Percentiles rank a stretch among this genome's conserved stretches.
These are phyloP conservation scores for Polychaeton citri DNA, from an alignment of 2,329 filamentous ascomycete species.

Conservation along the genomic window DNA sequence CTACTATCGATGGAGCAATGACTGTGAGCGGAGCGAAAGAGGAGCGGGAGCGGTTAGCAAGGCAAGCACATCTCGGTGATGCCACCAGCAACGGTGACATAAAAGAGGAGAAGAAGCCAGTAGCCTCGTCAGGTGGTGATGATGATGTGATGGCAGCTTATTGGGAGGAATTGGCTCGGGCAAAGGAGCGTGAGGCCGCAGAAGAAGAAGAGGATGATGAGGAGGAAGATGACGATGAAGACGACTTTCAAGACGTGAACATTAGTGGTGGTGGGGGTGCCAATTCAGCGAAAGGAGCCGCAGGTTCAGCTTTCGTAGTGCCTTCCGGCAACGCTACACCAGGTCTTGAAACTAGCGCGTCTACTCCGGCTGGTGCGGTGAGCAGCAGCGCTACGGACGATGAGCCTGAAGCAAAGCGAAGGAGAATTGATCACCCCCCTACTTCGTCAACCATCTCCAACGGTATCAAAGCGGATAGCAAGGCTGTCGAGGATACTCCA, in stretches of 20 bases:
- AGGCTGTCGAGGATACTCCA: slow-evolving; percentile 20
- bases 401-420: slow-evolving; percentile 44
- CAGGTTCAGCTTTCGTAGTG: too few species aligned
- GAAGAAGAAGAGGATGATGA: slow-evolving; percentile 34
- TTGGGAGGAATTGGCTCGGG: slow-evolving; percentile 52
- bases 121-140: slow-evolving; percentile 23
- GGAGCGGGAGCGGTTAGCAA: slow-evolving; percentile 25
- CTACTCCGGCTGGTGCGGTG: slow-evolving; percentile 15
- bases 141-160: slow-evolving; percentile 51
- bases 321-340: too few species aligned
- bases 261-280: slow-evolving; percentile 35
- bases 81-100: slow-evolving; percentile 37
- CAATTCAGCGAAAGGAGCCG: too few species aligned
- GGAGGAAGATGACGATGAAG: slow-evolving; percentile 36
- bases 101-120: slow-evolving; percentile 27
- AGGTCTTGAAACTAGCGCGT: slow-evolving; percentile 20
- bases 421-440: slow-evolving; percentile 42
- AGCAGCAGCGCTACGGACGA: slow-evolving; percentile 23
- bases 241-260: slow-evolving; percentile 43
- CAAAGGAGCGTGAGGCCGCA: slow-evolving; percentile 35
- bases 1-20: slow-evolving; percentile 26
- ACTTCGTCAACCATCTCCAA: slow-evolving; percentile 17
- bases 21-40: slow-evolving; percentile 30
- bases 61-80: slow-evolving; percentile 20
- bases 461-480: slow-evolving; percentile 6